Conservation (phyloP, 1,284 basidiomycete genomes). For the Puccinia triticina region DNA sequence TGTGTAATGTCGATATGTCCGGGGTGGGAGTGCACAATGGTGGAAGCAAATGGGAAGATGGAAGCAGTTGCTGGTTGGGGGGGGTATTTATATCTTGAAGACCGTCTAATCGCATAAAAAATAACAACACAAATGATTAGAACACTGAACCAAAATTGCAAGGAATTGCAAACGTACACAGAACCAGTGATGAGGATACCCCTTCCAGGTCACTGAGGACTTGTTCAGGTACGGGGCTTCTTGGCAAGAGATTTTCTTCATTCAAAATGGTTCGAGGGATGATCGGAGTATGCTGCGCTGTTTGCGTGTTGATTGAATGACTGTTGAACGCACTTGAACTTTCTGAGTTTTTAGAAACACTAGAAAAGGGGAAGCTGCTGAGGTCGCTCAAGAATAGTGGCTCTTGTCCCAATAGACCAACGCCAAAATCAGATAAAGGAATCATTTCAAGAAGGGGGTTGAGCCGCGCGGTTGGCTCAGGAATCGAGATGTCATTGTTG, state of each 20-base stretch:
- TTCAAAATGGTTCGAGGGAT: too few species aligned
- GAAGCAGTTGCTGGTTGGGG: background rate
- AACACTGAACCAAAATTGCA: background rate
- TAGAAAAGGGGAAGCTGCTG: background rate
- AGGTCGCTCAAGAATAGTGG: background rate
- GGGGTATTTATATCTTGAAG: background rate
- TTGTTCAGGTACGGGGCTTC: background rate
- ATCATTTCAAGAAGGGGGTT: slow-evolving; percentile 1
- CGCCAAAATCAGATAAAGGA: background rate
- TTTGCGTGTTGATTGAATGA: background rate
- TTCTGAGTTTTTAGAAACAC: too few species aligned
- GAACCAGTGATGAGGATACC: background rate
- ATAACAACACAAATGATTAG: background rate
- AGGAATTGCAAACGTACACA: background rate
- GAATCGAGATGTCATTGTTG: background rate
- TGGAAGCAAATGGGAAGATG: background rate
- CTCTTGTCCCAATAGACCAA: background rate
- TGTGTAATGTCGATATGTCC: background rate
- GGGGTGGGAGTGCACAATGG: too few species aligned
- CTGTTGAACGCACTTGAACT: too few species aligned
- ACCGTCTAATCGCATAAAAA: background rate
- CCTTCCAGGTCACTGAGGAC: background rate
- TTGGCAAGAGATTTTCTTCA: too few species aligned
- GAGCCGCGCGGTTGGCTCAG: background rate
- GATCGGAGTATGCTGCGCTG: too few species aligned